These are phyloP conservation scores for Colletotrichum phormii DNA, from an alignment of 2,329 filamentous ascomycete species.

Conservation along the genomic window DNA sequence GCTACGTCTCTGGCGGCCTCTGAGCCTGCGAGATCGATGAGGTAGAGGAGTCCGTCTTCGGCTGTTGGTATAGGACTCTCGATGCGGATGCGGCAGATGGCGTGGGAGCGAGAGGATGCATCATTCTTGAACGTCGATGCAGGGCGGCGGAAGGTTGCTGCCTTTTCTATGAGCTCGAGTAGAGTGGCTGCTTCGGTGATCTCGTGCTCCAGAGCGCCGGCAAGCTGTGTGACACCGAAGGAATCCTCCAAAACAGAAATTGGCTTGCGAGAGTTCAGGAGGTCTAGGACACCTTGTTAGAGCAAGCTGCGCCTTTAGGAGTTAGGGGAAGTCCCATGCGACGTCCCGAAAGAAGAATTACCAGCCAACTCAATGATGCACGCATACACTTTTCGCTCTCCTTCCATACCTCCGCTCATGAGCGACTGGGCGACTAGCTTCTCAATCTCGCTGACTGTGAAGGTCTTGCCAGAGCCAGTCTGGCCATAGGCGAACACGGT, in stretches of 20 bases:
- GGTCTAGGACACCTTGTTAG: constrained; percentile 42
- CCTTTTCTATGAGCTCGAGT: constrained; percentile 49
- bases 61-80: constrained; percentile 44
- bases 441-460: constrained; percentile 55
- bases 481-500: constrained; percentile 63
- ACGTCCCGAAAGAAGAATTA: constrained; percentile 46
- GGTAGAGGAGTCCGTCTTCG: constrained; percentile 57
- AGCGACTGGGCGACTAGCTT: constrained; percentile 51
- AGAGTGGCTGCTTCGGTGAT: constrained; percentile 45
- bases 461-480: constrained; percentile 62
- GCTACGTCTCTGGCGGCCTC: constrained; percentile 58
- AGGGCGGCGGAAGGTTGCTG: constrained; percentile 53
- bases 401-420: constrained; percentile 42
- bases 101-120: constrained; percentile 60
- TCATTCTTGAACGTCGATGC: constrained; percentile 59
- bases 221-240: constrained; percentile 56
- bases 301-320: background rate
- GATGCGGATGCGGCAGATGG: constrained; percentile 59
- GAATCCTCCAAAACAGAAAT: constrained; percentile 59
- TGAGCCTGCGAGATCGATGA: constrained; percentile 61
- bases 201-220: constrained; percentile 54
- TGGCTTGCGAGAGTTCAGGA: constrained; percentile 54
- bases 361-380: constrained; percentile 54
- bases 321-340: background rate
- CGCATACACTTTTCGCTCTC: constrained; percentile 47